These are phyloP conservation scores for Bryoerythrophyllum caledonicum DNA, from an alignment of 225 moss, liverwort and hornwort species.

Conservation along the genomic window DNA sequence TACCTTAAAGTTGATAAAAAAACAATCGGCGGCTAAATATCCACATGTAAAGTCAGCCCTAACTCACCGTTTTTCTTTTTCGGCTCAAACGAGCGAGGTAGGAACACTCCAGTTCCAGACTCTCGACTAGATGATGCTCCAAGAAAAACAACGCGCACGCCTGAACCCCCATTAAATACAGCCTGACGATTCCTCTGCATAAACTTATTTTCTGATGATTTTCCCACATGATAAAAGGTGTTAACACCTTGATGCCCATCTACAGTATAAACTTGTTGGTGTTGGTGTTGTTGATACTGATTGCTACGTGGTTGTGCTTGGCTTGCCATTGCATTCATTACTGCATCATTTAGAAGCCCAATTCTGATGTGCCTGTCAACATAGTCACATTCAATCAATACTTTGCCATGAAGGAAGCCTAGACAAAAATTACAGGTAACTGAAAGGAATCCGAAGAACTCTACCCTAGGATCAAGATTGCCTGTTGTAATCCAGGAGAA, in stretches of 20 bases:
- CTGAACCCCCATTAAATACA: conserved; percentile 66
- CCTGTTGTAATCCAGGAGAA: too few species aligned
- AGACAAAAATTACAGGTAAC: too few species aligned
- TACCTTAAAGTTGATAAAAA: too few species aligned
- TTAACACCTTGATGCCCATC: conserved; percentile 28
- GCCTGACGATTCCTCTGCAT: conserved; percentile 43
- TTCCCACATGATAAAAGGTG: conserved; percentile 17
- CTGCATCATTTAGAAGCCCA: conserved; percentile 37
- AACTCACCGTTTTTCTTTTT: conserved; percentile 63
- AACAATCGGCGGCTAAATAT: too few species aligned
- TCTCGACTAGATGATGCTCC: conserved; percentile 70
- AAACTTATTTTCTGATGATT: conserved; percentile 35
- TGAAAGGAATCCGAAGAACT: too few species aligned
- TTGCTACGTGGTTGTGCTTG: conserved; percentile 16
- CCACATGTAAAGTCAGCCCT: too few species aligned
- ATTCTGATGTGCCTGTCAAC: conserved; percentile 29
- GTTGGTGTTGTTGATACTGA: conserved; percentile 37
- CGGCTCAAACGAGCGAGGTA: conserved; percentile 66
- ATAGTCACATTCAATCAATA: too few species aligned
- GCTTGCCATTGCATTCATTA: conserved; percentile 24
- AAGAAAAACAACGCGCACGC: conserved; percentile 87
- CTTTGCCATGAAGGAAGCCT: too few species aligned
- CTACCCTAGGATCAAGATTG: too few species aligned
- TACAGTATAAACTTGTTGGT: too few species aligned
- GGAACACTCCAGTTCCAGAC: conserved; percentile 86